A percentile compares a stretch with the other conserved stretches of the same genome.
Conservation (phyloP, 2,329 filamentous ascomycete genomes). For the Neurospora crassa region DNA sequence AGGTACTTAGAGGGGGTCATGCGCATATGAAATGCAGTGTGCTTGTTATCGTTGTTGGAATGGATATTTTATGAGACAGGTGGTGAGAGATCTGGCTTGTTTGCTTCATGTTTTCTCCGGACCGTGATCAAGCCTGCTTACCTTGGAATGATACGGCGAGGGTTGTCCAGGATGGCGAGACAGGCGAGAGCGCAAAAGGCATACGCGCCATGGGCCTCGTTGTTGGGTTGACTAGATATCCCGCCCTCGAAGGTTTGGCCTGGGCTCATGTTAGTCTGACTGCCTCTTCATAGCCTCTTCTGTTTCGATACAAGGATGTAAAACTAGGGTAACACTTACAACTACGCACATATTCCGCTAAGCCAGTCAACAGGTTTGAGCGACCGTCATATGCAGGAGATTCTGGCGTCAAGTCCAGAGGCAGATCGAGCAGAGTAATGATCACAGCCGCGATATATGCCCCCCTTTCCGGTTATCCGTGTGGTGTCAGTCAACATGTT, state of each 20-base stretch:
- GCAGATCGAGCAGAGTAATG: constrained; percentile 73
- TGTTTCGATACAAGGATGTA: not conserved
- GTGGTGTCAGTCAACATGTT: not conserved
- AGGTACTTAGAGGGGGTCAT: constrained; percentile 23
- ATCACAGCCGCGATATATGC: constrained; percentile 87
- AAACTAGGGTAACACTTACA: constrained; percentile 48
- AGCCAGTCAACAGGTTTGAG: constrained; percentile 55
- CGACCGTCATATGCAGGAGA: constrained; percentile 55
- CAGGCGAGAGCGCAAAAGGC: constrained; percentile 90
- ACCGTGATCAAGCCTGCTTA: constrained; percentile 33
- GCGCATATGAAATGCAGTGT: constrained; percentile 21
- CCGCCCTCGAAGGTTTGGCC: constrained; percentile 94
- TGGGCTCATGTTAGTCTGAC: constrained; percentile 23
- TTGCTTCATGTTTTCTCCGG: not conserved
- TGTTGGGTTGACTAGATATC: constrained; percentile 73
- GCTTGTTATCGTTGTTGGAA: constrained; percentile 28
- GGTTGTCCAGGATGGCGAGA: constrained; percentile 74
- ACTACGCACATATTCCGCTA: constrained; percentile 70
- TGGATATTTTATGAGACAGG: constrained; percentile 14
- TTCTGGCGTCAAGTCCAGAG: constrained; percentile 65
- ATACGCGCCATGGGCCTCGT: constrained; percentile 93
- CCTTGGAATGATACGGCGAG: constrained; percentile 63
- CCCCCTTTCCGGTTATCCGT: constrained; percentile 44
- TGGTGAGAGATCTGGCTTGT: not conserved
- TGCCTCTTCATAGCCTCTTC: not conserved